A percentile compares a stretch with the other conserved stretches of the same genome.
Evolutionary conservation across 192 early-diverging fungal genomes (phyloP).

Genomic region (Umbelopsis isabellina): DNA sequence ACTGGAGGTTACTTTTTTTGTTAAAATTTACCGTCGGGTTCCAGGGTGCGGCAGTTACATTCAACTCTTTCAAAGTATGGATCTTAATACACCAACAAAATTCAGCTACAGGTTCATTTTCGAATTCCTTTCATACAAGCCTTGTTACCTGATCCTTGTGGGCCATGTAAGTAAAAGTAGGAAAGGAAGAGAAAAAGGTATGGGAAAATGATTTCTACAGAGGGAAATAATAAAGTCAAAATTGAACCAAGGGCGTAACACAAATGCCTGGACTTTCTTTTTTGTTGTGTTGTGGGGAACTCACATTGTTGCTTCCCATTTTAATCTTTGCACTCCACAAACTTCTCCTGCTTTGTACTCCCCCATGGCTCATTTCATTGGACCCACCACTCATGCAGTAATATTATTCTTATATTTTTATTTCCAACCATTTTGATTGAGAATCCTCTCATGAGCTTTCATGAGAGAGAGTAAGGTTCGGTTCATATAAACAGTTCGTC

Average conservation of each 20-base stretch:
- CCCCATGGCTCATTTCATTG: too few relatives aligned
- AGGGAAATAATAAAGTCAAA: slow-evolving; percentile 18
- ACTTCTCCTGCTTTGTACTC: too few relatives aligned
- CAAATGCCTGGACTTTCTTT: slow-evolving; percentile 17
- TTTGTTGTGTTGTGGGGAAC: slow-evolving; percentile 13
- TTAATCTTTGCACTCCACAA: background rate
- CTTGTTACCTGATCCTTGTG: slow-evolving; percentile 1
- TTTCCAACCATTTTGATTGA: too few relatives aligned
- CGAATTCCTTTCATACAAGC: background rate
- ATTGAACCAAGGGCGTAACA: slow-evolving; percentile 13
- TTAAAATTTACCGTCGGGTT: slow-evolving; percentile 12
- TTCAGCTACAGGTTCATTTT: background rate
- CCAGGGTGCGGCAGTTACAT: slow-evolving; percentile 9
- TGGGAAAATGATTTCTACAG: slow-evolving; percentile 10
- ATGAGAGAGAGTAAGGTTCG: too few relatives aligned
- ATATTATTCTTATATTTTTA: too few relatives aligned
- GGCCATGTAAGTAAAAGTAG: background rate
- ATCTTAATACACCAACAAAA: background rate
- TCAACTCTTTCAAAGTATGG: slow-evolving; percentile 6
- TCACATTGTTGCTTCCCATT: slow-evolving; percentile 21
- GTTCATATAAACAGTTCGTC: too few relatives aligned
- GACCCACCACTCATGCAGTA: too few relatives aligned
- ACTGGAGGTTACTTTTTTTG: background rate
- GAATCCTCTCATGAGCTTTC: too few relatives aligned
- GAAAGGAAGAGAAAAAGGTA: background rate